Base-by-base conservation (phyloP, 352 stramenopile genomes). In the Phytophthora multivora region DNA sequence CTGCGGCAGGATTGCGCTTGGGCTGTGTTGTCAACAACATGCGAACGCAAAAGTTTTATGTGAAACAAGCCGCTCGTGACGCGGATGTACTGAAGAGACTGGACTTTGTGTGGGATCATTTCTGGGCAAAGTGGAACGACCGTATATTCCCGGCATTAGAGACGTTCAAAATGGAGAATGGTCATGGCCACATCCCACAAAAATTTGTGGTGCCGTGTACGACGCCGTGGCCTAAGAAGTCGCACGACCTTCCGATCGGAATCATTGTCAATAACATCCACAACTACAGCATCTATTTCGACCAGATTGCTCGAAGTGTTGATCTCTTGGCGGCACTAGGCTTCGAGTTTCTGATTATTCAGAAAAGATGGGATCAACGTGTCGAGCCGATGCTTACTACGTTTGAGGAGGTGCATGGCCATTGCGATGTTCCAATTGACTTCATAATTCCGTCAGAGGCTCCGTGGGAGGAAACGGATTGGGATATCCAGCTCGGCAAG, bases 1-100 rank as follows among this genome's bases (percentile, higher is more conserved):
- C 42, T 3, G 61, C 77, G 33, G 75, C 62, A 58, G 75, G 75
- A 18, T 35, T 69, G 38, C 38, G 52, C 0, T 51, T 84, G 19
- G 35, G 35, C 21, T 4, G 4, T 2, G 38, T 43, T 15, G 38
- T 43, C 2, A 13, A 3, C 16, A 15, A 21, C 11, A 43, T 43
- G 10, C 38, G 38, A 16, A 2, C 2, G 4, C 15, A 6, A 1
- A 12, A 11, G 19, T 6, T 5, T 9, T 26, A 7, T 19, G 38
- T 10, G 7, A 5, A 26, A 12, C 16, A 21, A 13, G 5, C 9
- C 7, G 3, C 19, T 5, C 16, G 38, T 4, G 15, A 26, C 9
- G n/a, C 9, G 1, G n/a, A 15, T 23, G 9, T 12, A 4, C 6
- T 40, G 11, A 11, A n/a, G 35, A n/a, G 10, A 18, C 9, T 43